Conservation (phyloP, 179 eudicot genomes). For the Gypsophila paniculata region DNA sequence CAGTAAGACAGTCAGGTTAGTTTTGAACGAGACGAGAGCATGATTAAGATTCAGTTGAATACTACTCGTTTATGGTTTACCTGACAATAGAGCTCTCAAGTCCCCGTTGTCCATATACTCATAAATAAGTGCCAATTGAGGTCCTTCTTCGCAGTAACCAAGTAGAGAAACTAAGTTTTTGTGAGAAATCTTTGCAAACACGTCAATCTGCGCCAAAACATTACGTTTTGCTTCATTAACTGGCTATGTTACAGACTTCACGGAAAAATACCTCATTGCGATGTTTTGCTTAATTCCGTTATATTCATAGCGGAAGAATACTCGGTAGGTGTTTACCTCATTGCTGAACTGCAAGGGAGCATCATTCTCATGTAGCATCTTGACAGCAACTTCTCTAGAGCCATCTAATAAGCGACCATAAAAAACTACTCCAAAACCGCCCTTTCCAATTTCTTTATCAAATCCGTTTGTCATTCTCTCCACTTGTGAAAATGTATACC, state of each 20-base stretch:
- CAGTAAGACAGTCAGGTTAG: background rate
- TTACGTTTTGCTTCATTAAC: background rate
- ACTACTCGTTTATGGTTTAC: background rate
- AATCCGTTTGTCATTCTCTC: constrained; percentile 13
- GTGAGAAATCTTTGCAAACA: constrained; percentile 21
- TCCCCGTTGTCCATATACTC: constrained; percentile 26
- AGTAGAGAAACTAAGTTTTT: constrained; percentile 24
- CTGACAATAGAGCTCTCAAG: constrained; percentile 19
- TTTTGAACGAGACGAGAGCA: background rate
- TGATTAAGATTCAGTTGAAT: background rate
- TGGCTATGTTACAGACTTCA: background rate
- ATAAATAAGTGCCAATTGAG: constrained; percentile 16
- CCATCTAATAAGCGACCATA: constrained; percentile 17
- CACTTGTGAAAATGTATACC: constrained; percentile 16
- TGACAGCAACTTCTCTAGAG: constrained; percentile 20
- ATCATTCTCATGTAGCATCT: constrained; percentile 13
- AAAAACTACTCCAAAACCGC: constrained; percentile 22
- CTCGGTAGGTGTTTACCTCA: constrained; percentile 8
- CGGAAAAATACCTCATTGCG: background rate
- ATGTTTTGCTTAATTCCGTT: no score
- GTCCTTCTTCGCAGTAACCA: constrained; percentile 23
- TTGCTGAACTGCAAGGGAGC: constrained; percentile 21
- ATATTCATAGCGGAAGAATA: background rate
- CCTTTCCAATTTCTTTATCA: constrained; percentile 4
- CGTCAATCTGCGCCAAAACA: constrained; percentile 18